Base-by-base conservation (phyloP, 2,329 filamentous ascomycete species). In the Claviceps quebecensis region DNA sequence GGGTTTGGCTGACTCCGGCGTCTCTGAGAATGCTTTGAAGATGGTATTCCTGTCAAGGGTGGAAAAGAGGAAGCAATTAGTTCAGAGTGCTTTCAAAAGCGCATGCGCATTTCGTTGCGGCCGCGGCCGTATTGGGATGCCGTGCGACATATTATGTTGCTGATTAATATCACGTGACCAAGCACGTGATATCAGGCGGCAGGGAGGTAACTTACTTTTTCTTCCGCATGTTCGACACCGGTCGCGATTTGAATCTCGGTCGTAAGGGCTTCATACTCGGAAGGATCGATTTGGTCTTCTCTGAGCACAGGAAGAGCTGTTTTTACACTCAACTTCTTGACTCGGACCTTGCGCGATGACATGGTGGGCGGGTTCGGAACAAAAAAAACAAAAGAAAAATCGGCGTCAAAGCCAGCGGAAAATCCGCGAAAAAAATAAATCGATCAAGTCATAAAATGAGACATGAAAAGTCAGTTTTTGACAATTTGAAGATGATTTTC, bases 161-260 rank as follows among this genome's bases (percentile, higher is more conserved):
- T 36, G 13, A 60, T 43, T 36, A 11, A 60, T 59, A 56, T 74
- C 74, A 77, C 69, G 68, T 73, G 74, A 49, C 3, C 0, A 0
- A 26, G 22, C 74, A 77, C 74, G 74, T 77, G 74, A 75, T 68
- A 66, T 68, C 62, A 61, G 58, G 58, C 60, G 57, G 57, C 51
- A 59, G 54, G 60, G 58, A 57, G 58, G 57, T 56, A 87, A 87
- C 89, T 81, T 71, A 96, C 93, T 73, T 91, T 91, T 80, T 97
- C 90, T 72, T 98, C 93, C 58, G 83, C 87, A 67, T 95, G 90
- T 71, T 98, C 93, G 61, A 98, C 93, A 70, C 93, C 93, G 59
- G 90, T 96, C 66, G 93, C 89, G 66, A 96, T 88, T 84, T 87
- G 72, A 76, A 81, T 74, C 80, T 87, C 78, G 66, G 85, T 84